These are phyloP conservation scores for Colletotrichum spaethianum DNA, from an alignment of 2,329 filamentous ascomycete genomes.

Conservation along the genomic window DNA sequence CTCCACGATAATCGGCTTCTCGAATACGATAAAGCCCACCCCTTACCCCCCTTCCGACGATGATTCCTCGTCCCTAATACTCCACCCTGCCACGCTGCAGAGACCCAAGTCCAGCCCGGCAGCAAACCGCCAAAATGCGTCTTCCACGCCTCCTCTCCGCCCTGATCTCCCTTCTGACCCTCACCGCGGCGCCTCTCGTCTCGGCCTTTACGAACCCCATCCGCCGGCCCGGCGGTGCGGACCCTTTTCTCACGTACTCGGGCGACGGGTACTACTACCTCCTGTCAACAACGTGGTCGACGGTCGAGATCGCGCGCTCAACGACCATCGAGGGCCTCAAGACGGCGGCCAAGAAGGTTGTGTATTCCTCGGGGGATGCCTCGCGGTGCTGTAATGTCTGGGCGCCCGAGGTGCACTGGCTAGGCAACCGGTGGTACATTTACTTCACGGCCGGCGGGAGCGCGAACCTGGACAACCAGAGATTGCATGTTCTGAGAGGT, in stretches of 20 bases:
- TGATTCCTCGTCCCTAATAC: neutral
- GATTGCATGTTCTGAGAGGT: constrained; percentile 58
- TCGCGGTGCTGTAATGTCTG: constrained; percentile 58
- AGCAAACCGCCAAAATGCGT: neutral
- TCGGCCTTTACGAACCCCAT: constrained; percentile 66
- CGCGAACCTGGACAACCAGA: constrained; percentile 63
- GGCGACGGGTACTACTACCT: constrained; percentile 69
- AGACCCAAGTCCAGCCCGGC: neutral
- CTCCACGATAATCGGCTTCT: too few relatives aligned
- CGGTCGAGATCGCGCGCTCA: constrained; percentile 67
- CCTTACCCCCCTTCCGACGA: neutral
- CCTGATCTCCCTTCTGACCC: constrained; percentile 20
- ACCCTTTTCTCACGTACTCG: constrained; percentile 66
- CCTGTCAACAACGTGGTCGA: constrained; percentile 68
- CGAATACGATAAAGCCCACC: neutral
- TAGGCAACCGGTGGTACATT: constrained; percentile 43
- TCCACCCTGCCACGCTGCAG: neutral
- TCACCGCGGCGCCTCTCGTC: constrained; percentile 34
- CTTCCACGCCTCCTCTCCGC: constrained; percentile 39
- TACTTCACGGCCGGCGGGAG: constrained; percentile 65
- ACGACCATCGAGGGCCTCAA: constrained; percentile 69
- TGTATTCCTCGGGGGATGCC: constrained; percentile 63
- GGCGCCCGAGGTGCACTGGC: constrained; percentile 44
- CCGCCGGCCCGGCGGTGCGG: constrained; percentile 62
- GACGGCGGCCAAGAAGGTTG: constrained; percentile 63